phyloP scores from a whole-genome alignment of 257 asterid species.

The Anisodus tanguticus region DNA sequence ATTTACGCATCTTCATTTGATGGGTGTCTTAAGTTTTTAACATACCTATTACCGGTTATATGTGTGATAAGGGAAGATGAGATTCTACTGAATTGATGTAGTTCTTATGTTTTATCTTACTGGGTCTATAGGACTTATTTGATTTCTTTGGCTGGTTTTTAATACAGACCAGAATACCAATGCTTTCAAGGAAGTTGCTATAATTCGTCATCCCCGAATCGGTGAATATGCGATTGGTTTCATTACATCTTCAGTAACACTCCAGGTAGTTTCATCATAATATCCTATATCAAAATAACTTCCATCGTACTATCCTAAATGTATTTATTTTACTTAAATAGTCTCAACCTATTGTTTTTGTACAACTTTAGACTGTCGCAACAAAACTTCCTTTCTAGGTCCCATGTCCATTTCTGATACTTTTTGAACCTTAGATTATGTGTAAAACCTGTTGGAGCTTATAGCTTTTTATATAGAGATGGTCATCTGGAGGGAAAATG shows the following conservation, averaged over 20 bases:
- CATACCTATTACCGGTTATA: neutral
- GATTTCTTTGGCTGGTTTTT: slow-evolving; percentile 28
- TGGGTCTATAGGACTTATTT: slow-evolving; percentile 22
- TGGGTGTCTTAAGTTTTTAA: slow-evolving; percentile 10
- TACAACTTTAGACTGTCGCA: neutral
- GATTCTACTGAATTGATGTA: neutral
- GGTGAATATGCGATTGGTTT: slow-evolving; percentile 95
- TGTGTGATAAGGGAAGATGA: neutral
- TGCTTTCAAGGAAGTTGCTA: slow-evolving; percentile 96
- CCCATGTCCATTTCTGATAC: neutral
- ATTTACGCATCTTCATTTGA: neutral
- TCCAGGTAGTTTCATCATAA: slow-evolving; percentile 65
- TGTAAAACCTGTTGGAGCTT: neutral
- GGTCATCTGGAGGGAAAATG: slow-evolving; percentile 13
- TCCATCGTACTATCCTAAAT: neutral
- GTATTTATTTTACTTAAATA: neutral
- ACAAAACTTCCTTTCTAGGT: neutral
- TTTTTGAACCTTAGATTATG: neutral
- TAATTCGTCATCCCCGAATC: slow-evolving; percentile 89
- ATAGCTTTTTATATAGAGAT: neutral
- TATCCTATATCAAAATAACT: slow-evolving; percentile 7
- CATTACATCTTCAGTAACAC: slow-evolving; percentile 80
- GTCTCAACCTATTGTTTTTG: neutral
- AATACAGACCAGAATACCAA: slow-evolving; percentile 76
- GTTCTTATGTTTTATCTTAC: slow-evolving; percentile 6